Evolutionary conservation across 179 eudicot genomes (phyloP).

Genomic region (Vitellaria paradoxa): DNA sequence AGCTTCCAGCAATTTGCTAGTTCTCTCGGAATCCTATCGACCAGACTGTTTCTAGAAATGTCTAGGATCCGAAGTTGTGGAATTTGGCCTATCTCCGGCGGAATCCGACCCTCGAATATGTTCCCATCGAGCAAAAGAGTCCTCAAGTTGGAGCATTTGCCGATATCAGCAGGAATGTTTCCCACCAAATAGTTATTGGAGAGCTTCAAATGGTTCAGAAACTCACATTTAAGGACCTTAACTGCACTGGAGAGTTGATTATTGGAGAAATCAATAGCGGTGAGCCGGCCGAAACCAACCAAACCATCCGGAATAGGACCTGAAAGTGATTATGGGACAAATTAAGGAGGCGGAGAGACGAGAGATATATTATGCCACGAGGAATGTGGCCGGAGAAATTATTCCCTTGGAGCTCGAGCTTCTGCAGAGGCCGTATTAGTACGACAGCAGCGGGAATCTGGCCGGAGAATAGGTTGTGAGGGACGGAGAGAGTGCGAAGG

Average conservation of each 20-base stretch:
- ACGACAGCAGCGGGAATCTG: slow-evolving; percentile 39
- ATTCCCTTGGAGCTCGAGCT: slow-evolving; percentile 46
- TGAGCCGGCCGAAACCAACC: slow-evolving; percentile 34
- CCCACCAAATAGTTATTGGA: slow-evolving; percentile 48
- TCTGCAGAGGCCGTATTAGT: slow-evolving; percentile 25
- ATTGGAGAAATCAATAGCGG: slow-evolving; percentile 49
- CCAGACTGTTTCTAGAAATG: slow-evolving; percentile 58
- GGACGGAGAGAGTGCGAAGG: slow-evolving; percentile 37
- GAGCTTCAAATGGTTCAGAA: slow-evolving; percentile 40
- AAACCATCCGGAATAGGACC: slow-evolving; percentile 35
- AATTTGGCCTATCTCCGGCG: slow-evolving; percentile 41
- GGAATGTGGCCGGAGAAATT: slow-evolving; percentile 41
- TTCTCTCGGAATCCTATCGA: slow-evolving; percentile 45
- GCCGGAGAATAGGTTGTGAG: slow-evolving; percentile 33
- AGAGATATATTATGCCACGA: slow-evolving; percentile 22
- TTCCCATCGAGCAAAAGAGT: slow-evolving; percentile 55
- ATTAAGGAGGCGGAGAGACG: slow-evolving; percentile 36
- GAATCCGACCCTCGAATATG: slow-evolving; percentile 44
- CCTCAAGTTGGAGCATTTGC: slow-evolving; percentile 39
- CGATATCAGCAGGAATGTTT: slow-evolving; percentile 36
- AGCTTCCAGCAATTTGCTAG: slow-evolving; percentile 41
- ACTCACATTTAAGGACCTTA: slow-evolving; percentile 23
- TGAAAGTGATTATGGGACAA: slow-evolving; percentile 43
- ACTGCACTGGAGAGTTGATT: slow-evolving; percentile 41
- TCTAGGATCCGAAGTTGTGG: slow-evolving; percentile 46